Base-by-base conservation (phyloP, 805 yeast species). In the Maudiozyma bulderi region DNA sequence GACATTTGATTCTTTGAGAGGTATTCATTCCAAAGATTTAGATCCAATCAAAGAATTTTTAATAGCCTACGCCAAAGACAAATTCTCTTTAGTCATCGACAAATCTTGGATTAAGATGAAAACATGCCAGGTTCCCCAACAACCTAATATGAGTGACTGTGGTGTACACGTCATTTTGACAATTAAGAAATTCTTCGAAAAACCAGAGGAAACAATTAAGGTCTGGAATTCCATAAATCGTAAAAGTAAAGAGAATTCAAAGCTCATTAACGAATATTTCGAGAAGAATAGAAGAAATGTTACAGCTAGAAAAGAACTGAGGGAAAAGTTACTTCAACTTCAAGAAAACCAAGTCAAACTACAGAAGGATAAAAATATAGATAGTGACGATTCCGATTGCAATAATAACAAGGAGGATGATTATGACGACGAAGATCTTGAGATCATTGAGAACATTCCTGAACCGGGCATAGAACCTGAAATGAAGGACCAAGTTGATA, bases 131-230 rank as follows among this genome's bases (percentile, higher is more conserved):
- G 93, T 88, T 0, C 96, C 97, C 0, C 80, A 75, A 50, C 99
- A 93, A 60, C 80, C 81, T 32, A 93, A 93, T 62, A 81, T 82
- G 67, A 86, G 89, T 61, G 99, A 93, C 63, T 93, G 99, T 69
- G 99, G 99, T 1, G 79, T 93, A 20, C 96, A 86, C 67, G 86
- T 91, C 1, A 82, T 93, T 13, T 82, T 82, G 56, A 89, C 85
- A 57, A 74, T 82, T 10, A 70, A 72, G 49, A 78, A 75, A 53
- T 81, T 86, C 65, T 70, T 83, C 43, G 67, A 68, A 28, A 65
- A 76, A 39, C 77, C 80, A 0, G 56, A 56, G 0, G 69, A 62
- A 28, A 81, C 86, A 46, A 67, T 76, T 43, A 60, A 61, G 40
- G 54, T 76, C 9, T 80, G 86, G 86, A 61, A 67, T 49, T 56